phyloP scores from a whole-genome alignment of 108 stramenopile genomes.

The Licmophora abbreviata region DNA sequence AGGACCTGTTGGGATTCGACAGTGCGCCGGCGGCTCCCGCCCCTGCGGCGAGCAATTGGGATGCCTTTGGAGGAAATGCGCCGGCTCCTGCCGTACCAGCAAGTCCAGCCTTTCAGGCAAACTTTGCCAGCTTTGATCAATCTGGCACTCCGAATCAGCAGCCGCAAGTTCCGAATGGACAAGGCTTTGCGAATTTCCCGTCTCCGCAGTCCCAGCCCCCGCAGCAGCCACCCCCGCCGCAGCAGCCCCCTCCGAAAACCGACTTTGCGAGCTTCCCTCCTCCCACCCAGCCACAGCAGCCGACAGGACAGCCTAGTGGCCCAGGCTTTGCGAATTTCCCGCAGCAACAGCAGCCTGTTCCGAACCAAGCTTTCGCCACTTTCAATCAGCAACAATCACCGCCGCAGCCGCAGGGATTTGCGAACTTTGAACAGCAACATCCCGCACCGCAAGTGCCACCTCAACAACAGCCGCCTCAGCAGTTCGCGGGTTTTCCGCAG shows the following conservation, averaged over 20 bases:
- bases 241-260: slow-evolving; percentile 19
- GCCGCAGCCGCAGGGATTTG: slow-evolving; percentile 15
- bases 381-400: slow-evolving; percentile 3
- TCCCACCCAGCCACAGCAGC: not conserved
- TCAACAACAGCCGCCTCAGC: slow-evolving; percentile 16
- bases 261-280: slow-evolving; percentile 12
- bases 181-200: slow-evolving; percentile 19
- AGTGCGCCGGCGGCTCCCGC: slow-evolving; percentile 20
- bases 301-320: not conserved
- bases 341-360: not conserved
- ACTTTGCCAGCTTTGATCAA: slow-evolving; percentile 15
- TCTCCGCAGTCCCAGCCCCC: slow-evolving; percentile 2
- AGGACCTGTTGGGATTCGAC: slow-evolving; percentile 45
- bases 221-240: slow-evolving; percentile 30
- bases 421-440: slow-evolving; percentile 9
- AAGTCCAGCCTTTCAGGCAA: slow-evolving; percentile 17
- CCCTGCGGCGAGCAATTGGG: slow-evolving; percentile 16
- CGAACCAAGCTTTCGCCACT: not conserved
- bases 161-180: slow-evolving; percentile 7
- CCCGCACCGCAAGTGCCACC: not conserved
- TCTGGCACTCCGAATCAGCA: slow-evolving; percentile 5
- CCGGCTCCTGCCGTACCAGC: slow-evolving; percentile 7
- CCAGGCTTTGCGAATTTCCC: not conserved
- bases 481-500: slow-evolving; percentile 11
- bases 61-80: slow-evolving; percentile 50